Base-by-base conservation (phyloP, 352 stramenopile genomes). In the Globisporangium barbulae region DNA sequence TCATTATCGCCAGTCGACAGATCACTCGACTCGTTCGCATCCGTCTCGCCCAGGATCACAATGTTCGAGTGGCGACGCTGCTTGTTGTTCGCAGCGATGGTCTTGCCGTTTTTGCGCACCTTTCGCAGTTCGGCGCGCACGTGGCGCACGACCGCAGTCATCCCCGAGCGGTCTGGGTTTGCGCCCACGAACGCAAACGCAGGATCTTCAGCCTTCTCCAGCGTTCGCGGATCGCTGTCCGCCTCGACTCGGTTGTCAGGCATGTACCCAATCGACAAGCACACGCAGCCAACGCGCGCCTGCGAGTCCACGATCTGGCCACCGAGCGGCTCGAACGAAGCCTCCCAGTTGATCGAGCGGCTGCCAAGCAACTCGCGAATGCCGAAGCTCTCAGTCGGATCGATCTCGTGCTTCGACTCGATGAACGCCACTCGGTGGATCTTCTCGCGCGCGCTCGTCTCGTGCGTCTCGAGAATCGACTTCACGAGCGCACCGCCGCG, bases 281-380 rank as follows among this genome's bases (percentile, higher is more conserved):
- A 96, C 7, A 96, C 86, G 53, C 88, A 96, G 28, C 89, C 89
- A 4, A 96, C 88, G 41, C 88, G 85, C 12, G 81, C 81, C 61
- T 96, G 88, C 30, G 84, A 93, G 55, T 96, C 85, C 28, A 94
- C 83, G 52, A 96, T 93, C 59, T 96, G 88, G 44, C 78, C 85
- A 53, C 85, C 88, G 60, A 93, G 83, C 4, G 86, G 73, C 63
- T 94, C 85, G 28, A 85, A 90, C n/a, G 78, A 93, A 9, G 85
- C 82, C 49, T 96, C 88, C 88, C 88, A 96, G 62, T 96, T 93
- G 65, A 96, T 94, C 31, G 88, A 89, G 52, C 88, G 81, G n/a
- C 84, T 81, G 28, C 85, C 88, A 45, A 96, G 80, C 35, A 96
- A 70, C 62, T 94, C 88, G 22, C 90, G 71, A 39, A 96, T 86